These are phyloP conservation scores for Chaetomium sp. DNA, from an alignment of 2,329 filamentous ascomycete species.

Conservation along the genomic window DNA sequence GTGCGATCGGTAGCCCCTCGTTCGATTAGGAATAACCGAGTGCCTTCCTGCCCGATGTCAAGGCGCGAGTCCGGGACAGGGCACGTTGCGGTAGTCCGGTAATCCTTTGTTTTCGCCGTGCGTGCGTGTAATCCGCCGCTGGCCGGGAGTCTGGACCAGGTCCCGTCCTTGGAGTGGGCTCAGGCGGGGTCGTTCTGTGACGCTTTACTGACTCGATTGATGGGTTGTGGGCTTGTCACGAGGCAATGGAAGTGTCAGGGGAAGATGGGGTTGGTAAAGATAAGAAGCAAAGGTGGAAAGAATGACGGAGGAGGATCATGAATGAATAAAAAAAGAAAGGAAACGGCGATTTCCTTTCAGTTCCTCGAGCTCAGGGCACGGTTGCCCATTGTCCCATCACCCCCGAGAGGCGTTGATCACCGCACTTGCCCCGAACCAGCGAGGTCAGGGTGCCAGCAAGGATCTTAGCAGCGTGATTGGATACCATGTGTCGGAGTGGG, in stretches of 20 bases:
- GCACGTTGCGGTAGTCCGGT: constrained; percentile 3
- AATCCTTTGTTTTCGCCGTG: not conserved
- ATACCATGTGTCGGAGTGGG: constrained; percentile 22
- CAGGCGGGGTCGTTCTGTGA: constrained; percentile 27
- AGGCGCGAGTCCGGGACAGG: constrained; percentile 1
- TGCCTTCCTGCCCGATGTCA: not conserved
- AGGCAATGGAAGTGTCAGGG: constrained; percentile 4
- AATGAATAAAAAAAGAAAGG: constrained; percentile 5
- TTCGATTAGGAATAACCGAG: constrained; percentile 24
- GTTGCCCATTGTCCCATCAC: constrained; percentile 11
- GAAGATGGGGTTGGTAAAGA: not conserved
- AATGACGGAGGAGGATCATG: not conserved
- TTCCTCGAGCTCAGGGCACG: not conserved
- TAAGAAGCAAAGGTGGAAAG: constrained; percentile 12
- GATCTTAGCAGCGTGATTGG: constrained; percentile 25
- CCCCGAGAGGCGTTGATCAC: constrained; percentile 22
- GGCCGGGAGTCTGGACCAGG: constrained; percentile 17
- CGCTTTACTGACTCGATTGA: constrained; percentile 28
- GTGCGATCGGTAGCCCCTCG: constrained; percentile 28
- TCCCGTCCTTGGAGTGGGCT: constrained; percentile 10
- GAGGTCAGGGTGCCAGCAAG: constrained; percentile 20
- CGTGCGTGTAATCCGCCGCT: constrained; percentile 13
- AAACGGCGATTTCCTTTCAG: not conserved
- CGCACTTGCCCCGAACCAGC: constrained; percentile 18
- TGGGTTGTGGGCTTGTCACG: constrained; percentile 9